Evolutionary conservation across 768 basidiomycete species (phyloP).

Genomic region (Guyanaporus albipodus): DNA sequence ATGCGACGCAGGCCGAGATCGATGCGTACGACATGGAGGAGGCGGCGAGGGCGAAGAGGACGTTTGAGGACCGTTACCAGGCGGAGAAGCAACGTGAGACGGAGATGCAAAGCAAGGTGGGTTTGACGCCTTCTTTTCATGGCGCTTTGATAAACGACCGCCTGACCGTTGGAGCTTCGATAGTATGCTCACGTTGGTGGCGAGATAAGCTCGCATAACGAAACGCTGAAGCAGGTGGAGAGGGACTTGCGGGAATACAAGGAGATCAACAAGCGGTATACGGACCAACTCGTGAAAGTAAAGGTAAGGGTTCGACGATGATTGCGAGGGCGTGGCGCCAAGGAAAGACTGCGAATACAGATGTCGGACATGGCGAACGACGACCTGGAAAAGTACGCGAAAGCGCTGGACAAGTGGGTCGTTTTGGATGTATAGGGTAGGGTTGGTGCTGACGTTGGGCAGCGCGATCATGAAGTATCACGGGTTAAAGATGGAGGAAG

Average conservation of each 20-base stretch:
- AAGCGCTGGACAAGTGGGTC: conserved; percentile 90
- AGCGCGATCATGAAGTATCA: conserved; percentile 99
- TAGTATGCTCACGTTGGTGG: conserved; percentile 82
- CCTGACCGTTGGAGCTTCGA: conserved; percentile 4
- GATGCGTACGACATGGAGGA: conserved; percentile 78
- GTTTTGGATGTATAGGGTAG: background rate
- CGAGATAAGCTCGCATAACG: conserved; percentile 70
- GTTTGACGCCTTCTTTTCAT: conserved; percentile 14
- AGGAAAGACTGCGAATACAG: conserved; percentile 37
- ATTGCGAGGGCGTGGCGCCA: background rate
- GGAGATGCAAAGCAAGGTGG: conserved; percentile 63
- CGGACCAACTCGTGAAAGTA: conserved; percentile 88
- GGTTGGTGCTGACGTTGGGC: conserved; percentile 14
- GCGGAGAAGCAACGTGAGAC: conserved; percentile 70
- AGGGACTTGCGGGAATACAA: conserved; percentile 81
- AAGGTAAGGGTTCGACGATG: conserved; percentile 53
- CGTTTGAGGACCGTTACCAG: conserved; percentile 79
- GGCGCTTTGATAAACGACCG: background rate
- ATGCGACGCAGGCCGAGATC: conserved; percentile 64
- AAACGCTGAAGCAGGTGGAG: conserved; percentile 62
- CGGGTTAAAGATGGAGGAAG: conserved; percentile 96
- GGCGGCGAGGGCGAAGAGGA: conserved; percentile 77
- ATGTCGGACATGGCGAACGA: conserved; percentile 97
- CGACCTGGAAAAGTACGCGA: conserved; percentile 96
- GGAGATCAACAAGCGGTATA: conserved; percentile 80